phyloP scores from a whole-genome alignment of 2,329 filamentous ascomycete genomes.

The Colletotrichum euphorbiae region DNA sequence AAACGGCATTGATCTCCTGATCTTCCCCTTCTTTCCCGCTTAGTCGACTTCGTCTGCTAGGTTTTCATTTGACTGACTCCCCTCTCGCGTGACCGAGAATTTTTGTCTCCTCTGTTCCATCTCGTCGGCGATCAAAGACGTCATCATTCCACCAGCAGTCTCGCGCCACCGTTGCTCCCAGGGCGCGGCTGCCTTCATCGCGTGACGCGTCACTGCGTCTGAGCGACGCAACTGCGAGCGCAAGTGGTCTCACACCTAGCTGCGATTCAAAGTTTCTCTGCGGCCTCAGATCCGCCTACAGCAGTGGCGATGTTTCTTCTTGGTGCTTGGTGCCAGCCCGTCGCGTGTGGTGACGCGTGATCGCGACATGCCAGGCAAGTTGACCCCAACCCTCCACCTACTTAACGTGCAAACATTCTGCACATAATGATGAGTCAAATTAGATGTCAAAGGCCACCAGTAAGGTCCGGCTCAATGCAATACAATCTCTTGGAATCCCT shows the following conservation, averaged over 20 bases:
- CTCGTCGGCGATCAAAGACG: no score
- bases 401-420: background rate
- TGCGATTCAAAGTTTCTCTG: no score
- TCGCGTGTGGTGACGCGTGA: background rate
- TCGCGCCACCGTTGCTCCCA: no score
- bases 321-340: no score
- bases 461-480: background rate
- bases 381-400: background rate
- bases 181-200: no score
- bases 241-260: no score
- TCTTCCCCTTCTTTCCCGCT: background rate
- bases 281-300: no score
- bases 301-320: no score
- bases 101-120: no score
- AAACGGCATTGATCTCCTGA: background rate
- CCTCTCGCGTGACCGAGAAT: background rate
- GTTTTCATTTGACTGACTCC: background rate
- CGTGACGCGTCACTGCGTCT: no score
- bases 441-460: background rate
- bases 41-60: fast-evolving
- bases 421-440: background rate
- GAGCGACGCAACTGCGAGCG: no score
- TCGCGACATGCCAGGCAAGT: background rate
- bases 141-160: no score
- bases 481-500: background rate